These are phyloP conservation scores for Adansonia rubrostipa DNA, from an alignment of 441 rosid genomes.

Conservation along the genomic window DNA sequence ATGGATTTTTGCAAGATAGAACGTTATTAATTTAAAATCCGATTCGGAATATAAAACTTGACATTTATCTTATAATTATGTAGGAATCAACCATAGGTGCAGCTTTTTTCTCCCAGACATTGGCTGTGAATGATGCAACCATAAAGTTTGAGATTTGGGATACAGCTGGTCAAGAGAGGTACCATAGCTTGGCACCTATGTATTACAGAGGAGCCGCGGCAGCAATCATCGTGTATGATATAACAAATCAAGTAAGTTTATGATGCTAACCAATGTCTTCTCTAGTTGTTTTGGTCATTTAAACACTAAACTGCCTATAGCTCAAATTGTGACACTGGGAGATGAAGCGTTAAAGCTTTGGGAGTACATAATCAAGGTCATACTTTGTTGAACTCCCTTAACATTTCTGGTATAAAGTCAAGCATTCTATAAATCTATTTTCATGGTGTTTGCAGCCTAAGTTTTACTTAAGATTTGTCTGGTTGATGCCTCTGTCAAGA, in stretches of 20 bases:
- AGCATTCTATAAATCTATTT: not conserved
- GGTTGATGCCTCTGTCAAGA: not conserved
- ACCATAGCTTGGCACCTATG: conserved; percentile 99
- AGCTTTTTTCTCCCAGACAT: conserved; percentile 90
- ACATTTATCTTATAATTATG: conserved; percentile 18
- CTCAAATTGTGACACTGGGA: not conserved
- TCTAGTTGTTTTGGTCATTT: conserved; percentile 4
- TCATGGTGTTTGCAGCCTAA: not conserved
- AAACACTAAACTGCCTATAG: not conserved
- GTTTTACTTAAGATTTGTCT: not conserved
- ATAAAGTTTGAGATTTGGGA: conserved; percentile 99
- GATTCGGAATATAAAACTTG: no score
- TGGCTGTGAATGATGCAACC: conserved; percentile 91
- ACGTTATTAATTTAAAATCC: not conserved
- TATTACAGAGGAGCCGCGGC: conserved; percentile 98
- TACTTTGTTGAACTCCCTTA: not conserved
- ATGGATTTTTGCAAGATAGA: not conserved
- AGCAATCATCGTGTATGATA: conserved; percentile 86
- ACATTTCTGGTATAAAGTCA: not conserved
- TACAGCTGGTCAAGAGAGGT: conserved; percentile 98
- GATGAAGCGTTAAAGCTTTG: conserved; percentile 17
- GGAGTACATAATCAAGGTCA: not conserved
- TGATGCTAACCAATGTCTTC: conserved; percentile 1
- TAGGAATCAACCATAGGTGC: conserved; percentile 99
- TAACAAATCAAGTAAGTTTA: conserved; percentile 72